Evolutionary conservation across 75 land plant genomes (phyloP).

Genomic region (Picea sitchensis): DNA sequence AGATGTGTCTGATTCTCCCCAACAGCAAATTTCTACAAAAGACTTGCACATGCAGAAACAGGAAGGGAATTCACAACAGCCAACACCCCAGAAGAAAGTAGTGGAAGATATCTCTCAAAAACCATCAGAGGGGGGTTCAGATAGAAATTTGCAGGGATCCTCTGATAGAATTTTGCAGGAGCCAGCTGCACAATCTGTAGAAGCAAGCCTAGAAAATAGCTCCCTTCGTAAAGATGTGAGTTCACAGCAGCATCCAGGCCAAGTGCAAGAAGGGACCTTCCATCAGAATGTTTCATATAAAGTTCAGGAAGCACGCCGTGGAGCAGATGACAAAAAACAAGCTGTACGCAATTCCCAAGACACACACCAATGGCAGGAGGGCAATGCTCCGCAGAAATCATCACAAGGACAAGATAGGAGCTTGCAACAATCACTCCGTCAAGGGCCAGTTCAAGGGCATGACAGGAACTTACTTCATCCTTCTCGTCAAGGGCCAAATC

Average conservation of each 20-base stretch:
- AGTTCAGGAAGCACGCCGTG: conserved; percentile 4
- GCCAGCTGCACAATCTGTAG: background rate
- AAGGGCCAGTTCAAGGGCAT: conserved; percentile 1
- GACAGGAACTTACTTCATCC: conserved; percentile 5
- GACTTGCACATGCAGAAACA: background rate
- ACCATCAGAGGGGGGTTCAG: background rate
- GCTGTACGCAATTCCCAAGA: background rate
- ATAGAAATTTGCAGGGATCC: background rate
- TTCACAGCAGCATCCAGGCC: conserved; percentile 8
- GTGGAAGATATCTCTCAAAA: background rate
- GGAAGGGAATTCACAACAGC: conserved; percentile 1
- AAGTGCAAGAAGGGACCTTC: background rate
- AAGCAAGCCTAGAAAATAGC: background rate
- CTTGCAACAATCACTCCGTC: conserved; percentile 6
- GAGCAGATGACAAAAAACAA: conserved; percentile 6
- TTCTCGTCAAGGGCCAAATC: conserved; percentile 9
- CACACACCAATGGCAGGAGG: conserved; percentile 5
- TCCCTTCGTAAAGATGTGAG: conserved; percentile 3
- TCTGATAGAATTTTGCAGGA: background rate
- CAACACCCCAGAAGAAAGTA: conserved; percentile 8
- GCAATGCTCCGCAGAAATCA: background rate
- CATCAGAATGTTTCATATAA: conserved; percentile 1
- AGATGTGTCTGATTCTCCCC: conserved; percentile 11
- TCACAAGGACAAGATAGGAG: conserved; percentile 4
- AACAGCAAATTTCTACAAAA: background rate